Evolutionary conservation across 805 yeast genomes (phyloP).

Genomic region (Groenewaldozyma salmanticensis): DNA sequence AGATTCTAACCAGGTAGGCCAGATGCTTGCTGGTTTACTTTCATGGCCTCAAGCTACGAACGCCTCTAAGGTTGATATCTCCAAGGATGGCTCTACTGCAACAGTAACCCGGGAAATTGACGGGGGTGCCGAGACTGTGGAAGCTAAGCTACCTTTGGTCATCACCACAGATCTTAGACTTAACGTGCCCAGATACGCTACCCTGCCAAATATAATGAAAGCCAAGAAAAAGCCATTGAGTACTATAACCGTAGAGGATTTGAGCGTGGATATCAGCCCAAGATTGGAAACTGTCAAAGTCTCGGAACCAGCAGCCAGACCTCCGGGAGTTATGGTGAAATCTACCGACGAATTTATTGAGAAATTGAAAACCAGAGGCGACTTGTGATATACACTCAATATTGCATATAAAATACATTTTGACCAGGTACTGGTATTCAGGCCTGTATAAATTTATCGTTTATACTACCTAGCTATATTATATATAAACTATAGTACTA

Average conservation of each 20-base stretch:
- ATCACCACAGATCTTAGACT: slow-evolving; percentile 89
- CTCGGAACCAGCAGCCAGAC: slow-evolving; percentile 76
- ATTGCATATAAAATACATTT: too few species aligned
- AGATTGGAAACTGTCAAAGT: slow-evolving; percentile 64
- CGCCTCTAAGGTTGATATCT: slow-evolving; percentile 74
- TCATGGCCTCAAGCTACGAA: slow-evolving; percentile 97
- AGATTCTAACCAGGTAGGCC: slow-evolving; percentile 92
- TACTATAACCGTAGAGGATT: slow-evolving; percentile 51
- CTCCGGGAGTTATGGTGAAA: slow-evolving; percentile 71
- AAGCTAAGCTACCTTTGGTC: slow-evolving; percentile 71
- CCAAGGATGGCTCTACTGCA: slow-evolving; percentile 41
- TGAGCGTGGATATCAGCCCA: slow-evolving; percentile 54
- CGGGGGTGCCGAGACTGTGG: slow-evolving; percentile 82
- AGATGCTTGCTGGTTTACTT: slow-evolving; percentile 86
- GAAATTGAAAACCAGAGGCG: slow-evolving; percentile 69
- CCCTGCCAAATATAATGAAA: slow-evolving; percentile 94
- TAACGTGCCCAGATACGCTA: slow-evolving; percentile 93
- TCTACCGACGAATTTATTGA: slow-evolving; percentile 73
- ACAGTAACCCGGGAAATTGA: slow-evolving; percentile 87
- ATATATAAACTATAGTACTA: too few species aligned
- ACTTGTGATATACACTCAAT: too few species aligned
- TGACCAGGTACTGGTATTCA: too few species aligned
- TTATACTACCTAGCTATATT: too few species aligned
- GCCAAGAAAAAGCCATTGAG: slow-evolving; percentile 94
- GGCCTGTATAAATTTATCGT: too few species aligned